Percentiles rank a stretch among this genome's conserved stretches.
Evolutionary conservation across 768 basidiomycete genomes (phyloP).

Genomic region (Cubamyces sp.): DNA sequence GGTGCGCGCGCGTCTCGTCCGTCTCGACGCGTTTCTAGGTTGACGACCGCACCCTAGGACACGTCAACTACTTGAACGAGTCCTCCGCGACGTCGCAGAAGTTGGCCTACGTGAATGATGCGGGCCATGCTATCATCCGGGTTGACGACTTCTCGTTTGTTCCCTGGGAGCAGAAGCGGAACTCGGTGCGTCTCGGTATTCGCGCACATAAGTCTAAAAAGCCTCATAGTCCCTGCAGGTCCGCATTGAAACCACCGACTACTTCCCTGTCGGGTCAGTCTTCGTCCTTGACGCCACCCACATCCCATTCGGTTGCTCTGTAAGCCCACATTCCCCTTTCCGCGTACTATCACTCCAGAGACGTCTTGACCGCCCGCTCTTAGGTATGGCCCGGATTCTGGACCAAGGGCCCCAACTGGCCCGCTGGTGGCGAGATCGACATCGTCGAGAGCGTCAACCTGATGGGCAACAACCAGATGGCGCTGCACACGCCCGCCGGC

Average conservation of each 20-base stretch:
- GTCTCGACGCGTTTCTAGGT: neutral
- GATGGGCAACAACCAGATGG: conserved; percentile 54
- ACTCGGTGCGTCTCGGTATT: conserved; percentile 50
- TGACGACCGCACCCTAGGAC: conserved; percentile 56
- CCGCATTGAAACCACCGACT: conserved; percentile 46
- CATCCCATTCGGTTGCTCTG: conserved; percentile 61
- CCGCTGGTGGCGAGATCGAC: conserved; percentile 42
- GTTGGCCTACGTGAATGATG: conserved; percentile 61
- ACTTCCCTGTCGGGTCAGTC: conserved; percentile 45
- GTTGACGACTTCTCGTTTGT: conserved; percentile 74
- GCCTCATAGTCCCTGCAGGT: conserved; percentile 35
- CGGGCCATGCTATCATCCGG: conserved; percentile 67
- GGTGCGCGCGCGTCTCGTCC: conserved; percentile 27
- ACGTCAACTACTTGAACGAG: conserved; percentile 60
- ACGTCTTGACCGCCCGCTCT: neutral
- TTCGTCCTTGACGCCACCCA: conserved; percentile 50
- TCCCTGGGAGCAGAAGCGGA: conserved; percentile 53
- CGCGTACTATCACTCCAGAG: neutral
- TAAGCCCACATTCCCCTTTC: conserved; percentile 27
- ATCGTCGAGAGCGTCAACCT: conserved; percentile 57
- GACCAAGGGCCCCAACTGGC: conserved; percentile 42
- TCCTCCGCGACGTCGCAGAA: conserved; percentile 48
- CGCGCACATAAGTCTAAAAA: neutral
- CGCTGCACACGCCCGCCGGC: conserved; percentile 51
- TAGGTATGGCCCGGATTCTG: conserved; percentile 35